Conservation (phyloP, 805 yeast species). For the Lipomyces yamadae region DNA sequence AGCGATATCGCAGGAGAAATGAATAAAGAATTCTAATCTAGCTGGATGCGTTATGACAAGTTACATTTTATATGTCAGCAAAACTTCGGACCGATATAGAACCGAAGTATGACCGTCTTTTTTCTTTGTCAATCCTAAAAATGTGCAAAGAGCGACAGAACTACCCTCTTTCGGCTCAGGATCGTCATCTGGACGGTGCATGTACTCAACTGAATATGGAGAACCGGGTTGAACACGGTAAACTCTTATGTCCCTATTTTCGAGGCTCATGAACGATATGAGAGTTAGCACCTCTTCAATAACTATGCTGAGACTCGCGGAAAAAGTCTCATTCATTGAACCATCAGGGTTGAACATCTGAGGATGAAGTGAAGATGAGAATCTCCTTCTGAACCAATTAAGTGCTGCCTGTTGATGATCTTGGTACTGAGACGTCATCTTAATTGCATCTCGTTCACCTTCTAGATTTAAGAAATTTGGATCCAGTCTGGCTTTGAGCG, state of each 20-base stretch:
- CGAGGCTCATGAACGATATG: constrained; percentile 7
- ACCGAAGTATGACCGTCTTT: not conserved
- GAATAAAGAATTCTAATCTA: too few species aligned
- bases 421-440: not conserved
- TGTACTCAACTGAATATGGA: not conserved
- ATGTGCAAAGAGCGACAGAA: not conserved
- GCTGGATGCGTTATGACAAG: too few species aligned
- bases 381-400: not conserved
- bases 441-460: not conserved
- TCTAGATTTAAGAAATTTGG: not conserved
- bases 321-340: not conserved
- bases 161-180: constrained; percentile 2
- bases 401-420: not conserved
- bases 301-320: not conserved
- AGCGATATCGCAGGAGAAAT: too few species aligned
- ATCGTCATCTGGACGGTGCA: constrained; percentile 4
- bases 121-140: not conserved
- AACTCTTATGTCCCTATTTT: constrained; percentile 2
- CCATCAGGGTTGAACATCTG: not conserved
- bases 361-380: not conserved
- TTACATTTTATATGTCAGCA: too few species aligned
- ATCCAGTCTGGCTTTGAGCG: not conserved
- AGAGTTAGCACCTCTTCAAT: not conserved
- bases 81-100: constrained; percentile 8
- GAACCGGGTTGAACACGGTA: not conserved